Percentiles rank a stretch among this genome's conserved stretches.
phyloP scores from a whole-genome alignment of 2,329 filamentous ascomycete genomes.

The Delphinella strobiligena region DNA sequence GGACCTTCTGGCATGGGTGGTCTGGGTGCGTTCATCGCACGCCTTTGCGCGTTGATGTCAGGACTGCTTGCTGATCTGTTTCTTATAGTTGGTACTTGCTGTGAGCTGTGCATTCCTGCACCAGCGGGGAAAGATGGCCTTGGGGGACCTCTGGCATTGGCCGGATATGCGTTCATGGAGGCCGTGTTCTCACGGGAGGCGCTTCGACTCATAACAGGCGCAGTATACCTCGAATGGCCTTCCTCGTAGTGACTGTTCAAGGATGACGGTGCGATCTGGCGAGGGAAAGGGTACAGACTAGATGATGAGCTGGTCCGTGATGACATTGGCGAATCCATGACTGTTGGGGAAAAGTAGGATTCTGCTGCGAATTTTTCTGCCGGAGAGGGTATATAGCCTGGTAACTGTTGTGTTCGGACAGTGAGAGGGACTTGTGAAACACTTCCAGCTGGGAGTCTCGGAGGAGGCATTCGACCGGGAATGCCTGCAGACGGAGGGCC shows the following conservation, averaged over 20 bases:
- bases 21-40: conserved; percentile 38
- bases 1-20: conserved; percentile 30
- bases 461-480: conserved; percentile 36
- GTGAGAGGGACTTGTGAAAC: conserved; percentile 44
- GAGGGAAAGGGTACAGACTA: conserved; percentile 69
- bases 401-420: conserved; percentile 52
- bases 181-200: conserved; percentile 9
- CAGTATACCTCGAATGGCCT: conserved; percentile 69
- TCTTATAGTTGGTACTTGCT: conserved; percentile 41
- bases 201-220: conserved; percentile 71
- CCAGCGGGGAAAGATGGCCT: conserved; percentile 32
- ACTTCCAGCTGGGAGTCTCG: conserved; percentile 58
- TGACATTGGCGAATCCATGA: conserved; percentile 58
- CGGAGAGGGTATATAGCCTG: conserved; percentile 35
- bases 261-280: conserved; percentile 63
- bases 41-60: conserved; percentile 64
- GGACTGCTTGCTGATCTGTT: conserved; percentile 88
- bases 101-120: conserved; percentile 41
- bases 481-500: conserved; percentile 31
- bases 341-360: conserved; percentile 91
- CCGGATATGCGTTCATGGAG: conserved; percentile 6
- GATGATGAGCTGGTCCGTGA: conserved; percentile 60
- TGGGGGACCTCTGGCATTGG: conserved; percentile 6
- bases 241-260: conserved; percentile 57
- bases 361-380: conserved; percentile 52